Conservation (phyloP, 257 asterid species). For the Fraxinus excelsior region DNA sequence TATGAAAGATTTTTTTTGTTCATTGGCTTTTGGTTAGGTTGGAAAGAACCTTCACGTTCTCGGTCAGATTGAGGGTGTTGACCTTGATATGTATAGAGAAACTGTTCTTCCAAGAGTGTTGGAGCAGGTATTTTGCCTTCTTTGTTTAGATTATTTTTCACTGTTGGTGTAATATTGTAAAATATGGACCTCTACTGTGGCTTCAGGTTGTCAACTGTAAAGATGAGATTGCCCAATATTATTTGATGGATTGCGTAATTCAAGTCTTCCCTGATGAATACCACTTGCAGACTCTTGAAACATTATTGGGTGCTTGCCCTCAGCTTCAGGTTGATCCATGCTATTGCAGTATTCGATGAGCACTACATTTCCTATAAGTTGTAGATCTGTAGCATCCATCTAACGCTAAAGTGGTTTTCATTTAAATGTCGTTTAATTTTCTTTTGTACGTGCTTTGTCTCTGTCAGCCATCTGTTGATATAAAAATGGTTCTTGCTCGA, state of each 20-base stretch:
- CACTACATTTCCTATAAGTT: slow-evolving; percentile 13
- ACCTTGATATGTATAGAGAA: slow-evolving; percentile 95
- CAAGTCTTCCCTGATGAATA: slow-evolving; percentile 99
- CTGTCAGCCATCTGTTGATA: slow-evolving; percentile 86
- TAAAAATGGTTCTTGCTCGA: slow-evolving; percentile 91
- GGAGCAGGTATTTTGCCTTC: slow-evolving; percentile 73
- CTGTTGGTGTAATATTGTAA: slow-evolving; percentile 15
- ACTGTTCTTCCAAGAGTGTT: slow-evolving; percentile 89
- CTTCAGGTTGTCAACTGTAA: slow-evolving; percentile 94
- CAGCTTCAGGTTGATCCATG: slow-evolving; percentile 83
- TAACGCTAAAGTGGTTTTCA: slow-evolving; percentile 14
- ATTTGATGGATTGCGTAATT: slow-evolving; percentile 97
- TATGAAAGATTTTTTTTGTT: slow-evolving; percentile 31
- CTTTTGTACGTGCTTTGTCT: slow-evolving; percentile 26
- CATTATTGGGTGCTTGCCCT: slow-evolving; percentile 91
- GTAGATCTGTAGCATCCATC: slow-evolving; percentile 18
- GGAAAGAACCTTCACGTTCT: slow-evolving; percentile 99
- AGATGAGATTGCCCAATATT: slow-evolving; percentile 94
- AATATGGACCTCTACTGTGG: slow-evolving; percentile 22
- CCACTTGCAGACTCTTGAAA: slow-evolving; percentile 96
- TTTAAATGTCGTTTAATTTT: slow-evolving; percentile 23
- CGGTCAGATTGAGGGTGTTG: slow-evolving; percentile 97
- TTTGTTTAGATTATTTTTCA: slow-evolving; percentile 18
- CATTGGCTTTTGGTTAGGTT: slow-evolving; percentile 57
- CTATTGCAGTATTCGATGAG: slow-evolving; percentile 19